Base-by-base conservation (phyloP, 2,329 filamentous ascomycete genomes). In the Westerdykella aurantiaca region DNA sequence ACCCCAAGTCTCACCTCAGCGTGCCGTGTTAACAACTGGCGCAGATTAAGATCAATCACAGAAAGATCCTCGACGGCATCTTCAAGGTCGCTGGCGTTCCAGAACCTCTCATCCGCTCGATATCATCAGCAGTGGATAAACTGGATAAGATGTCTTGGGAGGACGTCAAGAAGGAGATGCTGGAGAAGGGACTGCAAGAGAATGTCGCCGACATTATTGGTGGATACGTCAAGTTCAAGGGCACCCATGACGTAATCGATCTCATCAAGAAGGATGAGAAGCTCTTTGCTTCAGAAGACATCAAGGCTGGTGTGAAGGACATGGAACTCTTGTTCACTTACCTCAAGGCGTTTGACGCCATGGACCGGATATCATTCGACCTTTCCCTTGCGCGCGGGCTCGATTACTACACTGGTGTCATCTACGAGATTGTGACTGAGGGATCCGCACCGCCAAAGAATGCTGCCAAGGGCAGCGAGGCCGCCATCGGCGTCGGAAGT, bases 111-210 rank as follows among this genome's bases (percentile, higher is more conserved):
- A 86, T 95, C 53, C 81, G 91, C 43, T 81, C 86, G 23, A 96
- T 96, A 60, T 93, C 86, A 33, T 93, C 86, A 18, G 90, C 91
- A 2, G 90, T 97, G 38, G 91, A 97, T 73, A 97, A 97, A 74
- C 75, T 97, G 43, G 91, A 96, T 70, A 97, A 97, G 73, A 74
- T 84, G 50, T 85, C 89, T 1, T 96, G 90, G 91, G 79, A 78
- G 25, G 89, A 95, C 51, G 91, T 96, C 42, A 82, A 84, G 66
- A 86, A 85, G 67, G 90, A 96, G 67, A 96, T 96, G 90, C 84
- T 86, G 0, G 86, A 91, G 54, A 96, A 96, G 73, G 89, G 88
- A 0, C 75, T 97, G 1, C 79, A 81, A 34, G 73, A 75, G 18
- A 82, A 80, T 12, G 80, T 91, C 23, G 91, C 91, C 38, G 89